Conservation (phyloP, 305 asterid species). For the Solanum chacoense region DNA sequence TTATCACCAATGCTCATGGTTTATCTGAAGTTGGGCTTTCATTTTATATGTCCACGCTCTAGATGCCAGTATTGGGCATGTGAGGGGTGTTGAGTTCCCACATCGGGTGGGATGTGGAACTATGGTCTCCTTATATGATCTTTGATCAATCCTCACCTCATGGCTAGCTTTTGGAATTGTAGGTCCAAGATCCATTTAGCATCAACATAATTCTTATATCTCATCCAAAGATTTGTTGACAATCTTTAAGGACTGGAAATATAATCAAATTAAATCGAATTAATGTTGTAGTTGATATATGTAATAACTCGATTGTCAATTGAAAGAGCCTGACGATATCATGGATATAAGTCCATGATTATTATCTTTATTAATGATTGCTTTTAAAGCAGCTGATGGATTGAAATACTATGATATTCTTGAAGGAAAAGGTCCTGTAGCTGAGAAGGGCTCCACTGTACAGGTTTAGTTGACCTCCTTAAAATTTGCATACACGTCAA, state of each 20-base stretch:
- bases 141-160: background rate
- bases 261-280: background rate
- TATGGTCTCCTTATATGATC: background rate
- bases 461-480: slow-evolving; percentile 31
- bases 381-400: slow-evolving; percentile 61
- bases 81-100: background rate
- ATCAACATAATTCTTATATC: background rate
- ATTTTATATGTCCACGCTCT: background rate
- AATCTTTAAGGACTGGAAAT: background rate
- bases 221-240: background rate
- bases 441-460: slow-evolving; percentile 67
- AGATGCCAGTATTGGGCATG: background rate
- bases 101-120: background rate
- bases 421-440: slow-evolving; percentile 83
- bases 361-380: slow-evolving; percentile 6
- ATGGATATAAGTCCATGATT: background rate
- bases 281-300: background rate
- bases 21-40: background rate
- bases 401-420: slow-evolving; percentile 67
- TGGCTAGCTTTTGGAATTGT: background rate
- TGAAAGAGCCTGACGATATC: background rate
- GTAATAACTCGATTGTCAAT: background rate
- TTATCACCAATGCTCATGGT: background rate
- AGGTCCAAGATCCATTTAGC: background rate
- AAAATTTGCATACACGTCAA: background rate